Base-by-base conservation (phyloP, 257 asterid species). In the Primulina tabacum region DNA sequence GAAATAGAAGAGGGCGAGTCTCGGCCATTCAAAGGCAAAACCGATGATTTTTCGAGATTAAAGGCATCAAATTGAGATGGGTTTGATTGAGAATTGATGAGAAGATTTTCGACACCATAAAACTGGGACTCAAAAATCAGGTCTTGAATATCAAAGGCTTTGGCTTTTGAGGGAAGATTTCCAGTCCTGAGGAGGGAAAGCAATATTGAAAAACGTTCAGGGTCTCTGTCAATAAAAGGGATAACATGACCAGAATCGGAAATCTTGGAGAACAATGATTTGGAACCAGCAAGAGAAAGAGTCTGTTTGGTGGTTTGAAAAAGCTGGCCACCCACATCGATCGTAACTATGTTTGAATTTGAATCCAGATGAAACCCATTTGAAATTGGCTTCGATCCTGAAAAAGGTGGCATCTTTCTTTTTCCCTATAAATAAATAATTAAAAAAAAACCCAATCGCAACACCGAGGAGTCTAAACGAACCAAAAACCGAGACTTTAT, bases 231-330 rank as follows among this genome's bases (percentile, higher is more conserved):
- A 58, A 94, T 70, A 40, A 94, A 91, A 26, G 92, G 96, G 65
- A 86, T 71, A 0, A 38, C 33, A 14, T 63, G 62, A 50, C 59
- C 70, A 38, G 80, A 74, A 61, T 73, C 74, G 1, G 88, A 77
- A 40, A 94, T 16, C 34, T 66, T 75, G 71, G 95, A 88, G 78
- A 94, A 80, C 6, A 91, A 32, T 8, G 98, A 94, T 73, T 92
- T 83, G 2, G 96, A 62, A 17, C 97, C 97, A 9, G 96, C 89
- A 6, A 79, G 70, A 10, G 86, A 73, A 7, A 91, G 87, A 68
- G 99, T 92, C 70, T 94, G 97, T 76, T 83, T 80, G 26, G 98
- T 89, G 0, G 99, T 94, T 60, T 94, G 98, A 66, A 94, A 94
- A 78, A 88, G 82, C 80, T 88, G 90, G 16, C 99, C 99, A 2